Evolutionary conservation across 352 stramenopile species (phyloP).

Genomic region (Phytophthora foliorum): DNA sequence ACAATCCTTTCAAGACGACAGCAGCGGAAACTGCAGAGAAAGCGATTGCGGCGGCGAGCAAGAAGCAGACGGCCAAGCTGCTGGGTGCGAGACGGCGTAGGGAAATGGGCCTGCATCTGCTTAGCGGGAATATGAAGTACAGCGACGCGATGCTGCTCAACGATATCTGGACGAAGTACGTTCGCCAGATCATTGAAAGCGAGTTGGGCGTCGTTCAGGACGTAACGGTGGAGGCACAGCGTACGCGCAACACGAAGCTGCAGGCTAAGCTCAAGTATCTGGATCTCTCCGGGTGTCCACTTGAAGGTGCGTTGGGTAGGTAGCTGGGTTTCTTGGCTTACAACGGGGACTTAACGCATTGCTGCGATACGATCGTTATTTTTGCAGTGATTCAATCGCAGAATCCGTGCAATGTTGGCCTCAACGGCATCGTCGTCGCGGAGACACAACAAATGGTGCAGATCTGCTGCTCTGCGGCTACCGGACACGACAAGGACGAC

Average conservation of each 20-base stretch:
- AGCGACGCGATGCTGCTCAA: constrained; percentile 69
- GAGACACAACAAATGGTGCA: constrained; percentile 73
- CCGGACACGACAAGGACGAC: constrained; percentile 5
- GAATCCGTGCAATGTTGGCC: constrained; percentile 68
- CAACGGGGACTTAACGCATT: neutral
- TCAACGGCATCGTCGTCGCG: constrained; percentile 66
- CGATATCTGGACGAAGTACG: constrained; percentile 74
- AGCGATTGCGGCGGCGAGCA: constrained; percentile 35
- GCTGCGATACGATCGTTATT: neutral
- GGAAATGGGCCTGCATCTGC: constrained; percentile 62
- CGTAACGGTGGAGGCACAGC: constrained; percentile 30
- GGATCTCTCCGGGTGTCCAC: constrained; percentile 74
- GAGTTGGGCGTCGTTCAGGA: constrained; percentile 46
- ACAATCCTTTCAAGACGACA: constrained; percentile 72
- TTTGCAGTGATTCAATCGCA: constrained; percentile 59
- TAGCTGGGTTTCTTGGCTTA: neutral
- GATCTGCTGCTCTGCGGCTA: constrained; percentile 50
- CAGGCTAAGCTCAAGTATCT: constrained; percentile 67
- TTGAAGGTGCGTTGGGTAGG: constrained; percentile 56
- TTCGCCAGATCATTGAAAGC: constrained; percentile 55
- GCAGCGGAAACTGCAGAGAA: constrained; percentile 40
- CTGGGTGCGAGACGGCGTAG: constrained; percentile 72
- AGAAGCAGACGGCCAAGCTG: constrained; percentile 63
- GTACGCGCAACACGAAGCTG: constrained; percentile 35
- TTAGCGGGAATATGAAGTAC: constrained; percentile 60